Conservation (phyloP, 1,284 basidiomycete genomes). For the Cryptococcus sp. region DNA sequence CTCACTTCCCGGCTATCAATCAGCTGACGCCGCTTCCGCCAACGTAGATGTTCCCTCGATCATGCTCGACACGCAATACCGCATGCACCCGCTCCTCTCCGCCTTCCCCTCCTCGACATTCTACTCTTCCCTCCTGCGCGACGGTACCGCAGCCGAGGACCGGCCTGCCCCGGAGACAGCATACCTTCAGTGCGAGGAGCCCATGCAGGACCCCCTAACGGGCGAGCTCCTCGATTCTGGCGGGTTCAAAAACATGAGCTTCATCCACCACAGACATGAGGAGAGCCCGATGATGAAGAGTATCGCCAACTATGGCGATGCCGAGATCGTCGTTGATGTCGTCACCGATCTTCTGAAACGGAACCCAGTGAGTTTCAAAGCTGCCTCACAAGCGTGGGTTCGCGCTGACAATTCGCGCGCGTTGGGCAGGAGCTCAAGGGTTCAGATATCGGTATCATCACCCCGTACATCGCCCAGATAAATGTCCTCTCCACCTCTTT, state of each 20-base stretch:
- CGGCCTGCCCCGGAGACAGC: constrained; percentile 57
- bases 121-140: constrained; percentile 65
- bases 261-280: constrained; percentile 68
- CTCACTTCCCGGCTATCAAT: not conserved
- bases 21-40: not conserved
- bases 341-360: constrained; percentile 70
- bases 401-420: constrained; percentile 29
- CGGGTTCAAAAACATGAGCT: constrained; percentile 57
- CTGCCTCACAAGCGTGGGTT: not conserved
- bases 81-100: constrained; percentile 89
- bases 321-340: constrained; percentile 68
- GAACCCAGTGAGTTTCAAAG: constrained; percentile 60
- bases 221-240: constrained; percentile 2
- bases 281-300: constrained; percentile 67
- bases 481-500: constrained; percentile 64
- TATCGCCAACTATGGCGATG: constrained; percentile 70
- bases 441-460: constrained; percentile 77
- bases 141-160: constrained; percentile 63
- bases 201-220: not conserved
- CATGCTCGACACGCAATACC: constrained; percentile 89
- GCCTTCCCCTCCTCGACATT: constrained; percentile 80
- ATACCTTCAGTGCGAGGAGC: constrained; percentile 24
- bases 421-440: constrained; percentile 57
- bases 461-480: constrained; percentile 80
- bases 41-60: constrained; percentile 62